Evolutionary conservation across 192 early-diverging fungal species (phyloP).

Genomic region (Haplosporangium gracile): DNA sequence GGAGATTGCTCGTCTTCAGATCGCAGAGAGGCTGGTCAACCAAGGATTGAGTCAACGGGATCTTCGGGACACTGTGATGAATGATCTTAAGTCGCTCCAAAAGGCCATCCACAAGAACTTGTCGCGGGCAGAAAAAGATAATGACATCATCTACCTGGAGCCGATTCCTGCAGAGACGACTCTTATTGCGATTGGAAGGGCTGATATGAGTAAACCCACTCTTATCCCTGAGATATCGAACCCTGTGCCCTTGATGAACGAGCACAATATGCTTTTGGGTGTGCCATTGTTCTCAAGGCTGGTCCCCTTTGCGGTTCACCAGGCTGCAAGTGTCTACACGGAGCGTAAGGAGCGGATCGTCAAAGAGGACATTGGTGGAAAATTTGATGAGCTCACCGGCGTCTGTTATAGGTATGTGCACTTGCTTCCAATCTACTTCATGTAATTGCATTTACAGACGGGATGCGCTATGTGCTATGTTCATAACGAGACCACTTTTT

Average conservation of each 20-base stretch:
- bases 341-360: constrained; percentile 85
- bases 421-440: background rate
- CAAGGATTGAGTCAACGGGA: constrained; percentile 56
- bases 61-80: constrained; percentile 57
- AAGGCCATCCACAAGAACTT: constrained; percentile 63
- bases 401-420: constrained; percentile 70
- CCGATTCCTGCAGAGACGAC: constrained; percentile 73
- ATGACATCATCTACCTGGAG: constrained; percentile 92
- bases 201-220: constrained; percentile 78
- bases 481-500: background rate
- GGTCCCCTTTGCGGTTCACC: constrained; percentile 93
- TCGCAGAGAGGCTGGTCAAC: constrained; percentile 63
- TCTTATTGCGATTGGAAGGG: constrained; percentile 72
- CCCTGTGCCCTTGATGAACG: constrained; percentile 76
- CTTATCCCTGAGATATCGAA: constrained; percentile 69
- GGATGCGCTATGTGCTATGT: no score
- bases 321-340: constrained; percentile 89
- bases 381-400: constrained; percentile 77
- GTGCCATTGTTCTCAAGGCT: constrained; percentile 86
- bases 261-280: constrained; percentile 63
- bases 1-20: constrained; percentile 81
- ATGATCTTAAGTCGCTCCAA: constrained; percentile 62
- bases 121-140: constrained; percentile 85
- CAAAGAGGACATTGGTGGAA: constrained; percentile 72
- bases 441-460: no score